Conservation (phyloP, 2,329 filamentous ascomycete genomes). For the Aureobasidium sp. region DNA sequence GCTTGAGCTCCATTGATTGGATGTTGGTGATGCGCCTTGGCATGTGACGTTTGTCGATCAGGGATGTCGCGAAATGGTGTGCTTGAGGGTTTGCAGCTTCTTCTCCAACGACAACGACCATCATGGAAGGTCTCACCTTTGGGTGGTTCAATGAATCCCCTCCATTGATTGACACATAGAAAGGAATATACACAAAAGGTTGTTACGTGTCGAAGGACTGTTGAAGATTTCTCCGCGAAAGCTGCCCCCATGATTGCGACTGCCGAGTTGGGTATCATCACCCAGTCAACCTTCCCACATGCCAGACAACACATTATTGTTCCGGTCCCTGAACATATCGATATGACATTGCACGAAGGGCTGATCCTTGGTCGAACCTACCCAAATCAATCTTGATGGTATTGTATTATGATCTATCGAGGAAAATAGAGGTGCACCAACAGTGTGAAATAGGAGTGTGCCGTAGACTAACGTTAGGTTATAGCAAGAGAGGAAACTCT, state of each 20-base stretch:
- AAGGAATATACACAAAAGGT: background rate
- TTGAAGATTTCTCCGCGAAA: background rate
- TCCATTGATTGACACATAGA: too few relatives aligned
- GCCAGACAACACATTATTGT: background rate
- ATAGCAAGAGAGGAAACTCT: too few relatives aligned
- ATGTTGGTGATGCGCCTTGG: background rate
- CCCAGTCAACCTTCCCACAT: background rate
- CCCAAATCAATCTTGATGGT: too few relatives aligned
- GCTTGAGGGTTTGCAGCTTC: background rate
- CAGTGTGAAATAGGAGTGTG: too few relatives aligned
- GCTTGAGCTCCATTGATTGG: constrained; percentile 2
- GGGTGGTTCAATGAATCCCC: too few relatives aligned
- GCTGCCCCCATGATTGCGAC: background rate
- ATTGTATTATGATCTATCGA: too few relatives aligned
- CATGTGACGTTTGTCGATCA: constrained; percentile 8
- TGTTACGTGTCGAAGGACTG: background rate
- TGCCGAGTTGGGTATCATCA: background rate
- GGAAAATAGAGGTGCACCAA: too few relatives aligned
- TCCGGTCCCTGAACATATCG: background rate
- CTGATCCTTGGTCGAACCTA: too few relatives aligned
- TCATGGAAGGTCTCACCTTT: too few relatives aligned
- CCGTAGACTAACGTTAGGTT: too few relatives aligned
- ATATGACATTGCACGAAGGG: too few relatives aligned
- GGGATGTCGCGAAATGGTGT: constrained; percentile 6
- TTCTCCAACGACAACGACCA: background rate